phyloP scores from a whole-genome alignment of 306 rosid species.

The Carpinus fangiana region DNA sequence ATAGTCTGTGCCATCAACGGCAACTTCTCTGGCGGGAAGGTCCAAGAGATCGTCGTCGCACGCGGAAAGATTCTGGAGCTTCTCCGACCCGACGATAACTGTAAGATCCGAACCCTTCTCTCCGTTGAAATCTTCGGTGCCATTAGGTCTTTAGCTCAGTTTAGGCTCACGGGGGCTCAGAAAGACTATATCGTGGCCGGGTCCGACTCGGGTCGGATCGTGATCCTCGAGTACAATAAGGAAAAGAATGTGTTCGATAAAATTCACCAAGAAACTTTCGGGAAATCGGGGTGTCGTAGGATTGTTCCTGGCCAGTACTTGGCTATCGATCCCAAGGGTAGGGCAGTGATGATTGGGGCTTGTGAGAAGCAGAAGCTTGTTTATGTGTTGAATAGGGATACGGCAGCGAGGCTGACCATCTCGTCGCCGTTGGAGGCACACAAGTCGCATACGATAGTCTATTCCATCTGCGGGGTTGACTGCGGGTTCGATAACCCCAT shows the following conservation, averaged over 20 bases:
- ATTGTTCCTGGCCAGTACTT: conserved; percentile 91
- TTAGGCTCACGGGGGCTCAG: conserved; percentile 80
- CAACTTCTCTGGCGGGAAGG: conserved; percentile 92
- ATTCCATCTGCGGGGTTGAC: conserved; percentile 87
- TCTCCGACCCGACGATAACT: conserved; percentile 89
- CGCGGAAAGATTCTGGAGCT: conserved; percentile 93
- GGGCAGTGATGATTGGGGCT: conserved; percentile 97
- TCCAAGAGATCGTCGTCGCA: conserved; percentile 87
- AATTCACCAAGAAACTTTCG: conserved; percentile 92
- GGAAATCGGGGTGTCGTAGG: conserved; percentile 88
- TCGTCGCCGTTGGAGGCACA: conserved; percentile 95
- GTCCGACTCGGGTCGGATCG: conserved; percentile 90
- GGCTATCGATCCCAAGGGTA: conserved; percentile 89
- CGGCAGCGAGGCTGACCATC: conserved; percentile 88
- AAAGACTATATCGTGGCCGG: conserved; percentile 91
- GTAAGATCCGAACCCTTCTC: conserved; percentile 88
- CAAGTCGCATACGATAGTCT: conserved; percentile 82
- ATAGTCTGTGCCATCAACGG: conserved; percentile 90
- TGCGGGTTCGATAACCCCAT: conserved; percentile 97
- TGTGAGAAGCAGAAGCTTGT: conserved; percentile 96
- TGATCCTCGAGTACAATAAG: conserved; percentile 82
- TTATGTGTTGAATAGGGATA: conserved; percentile 86
- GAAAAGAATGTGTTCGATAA: conserved; percentile 87
- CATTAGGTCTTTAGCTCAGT: conserved; percentile 78
- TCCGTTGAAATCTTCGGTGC: conserved; percentile 95